These are phyloP conservation scores for Moesziomyces sp. DNA, from an alignment of 1,284 basidiomycete species.

Conservation along the genomic window DNA sequence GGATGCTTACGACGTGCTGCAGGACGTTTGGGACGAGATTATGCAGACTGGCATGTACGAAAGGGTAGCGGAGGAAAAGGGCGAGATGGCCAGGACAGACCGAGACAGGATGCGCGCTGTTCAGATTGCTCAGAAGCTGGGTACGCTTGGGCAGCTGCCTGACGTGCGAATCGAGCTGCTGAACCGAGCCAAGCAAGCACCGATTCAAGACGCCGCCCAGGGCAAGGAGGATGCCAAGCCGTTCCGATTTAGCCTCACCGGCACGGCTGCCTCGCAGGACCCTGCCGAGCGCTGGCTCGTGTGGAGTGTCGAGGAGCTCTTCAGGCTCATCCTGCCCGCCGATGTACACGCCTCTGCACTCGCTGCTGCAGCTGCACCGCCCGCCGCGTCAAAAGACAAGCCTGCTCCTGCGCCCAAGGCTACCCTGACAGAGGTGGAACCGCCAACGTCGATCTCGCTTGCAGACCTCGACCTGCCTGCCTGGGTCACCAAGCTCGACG, in stretches of 20 bases:
- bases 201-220: background rate
- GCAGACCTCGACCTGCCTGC: slow-evolving; percentile 65
- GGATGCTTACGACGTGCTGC: slow-evolving; percentile 48
- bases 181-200: slow-evolving; percentile 8
- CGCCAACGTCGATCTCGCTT: slow-evolving; percentile 44
- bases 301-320: slow-evolving; percentile 67
- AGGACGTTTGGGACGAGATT: slow-evolving; percentile 60
- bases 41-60: slow-evolving; percentile 28
- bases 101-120: slow-evolving; percentile 60
- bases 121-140: slow-evolving; percentile 61
- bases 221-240: slow-evolving; percentile 16
- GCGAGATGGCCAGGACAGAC: slow-evolving; percentile 22
- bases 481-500: slow-evolving; percentile 63
- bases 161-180: slow-evolving; percentile 36
- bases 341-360: slow-evolving; percentile 34
- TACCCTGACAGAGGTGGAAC: slow-evolving; percentile 9
- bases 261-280: slow-evolving; percentile 35
- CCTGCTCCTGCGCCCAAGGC: background rate
- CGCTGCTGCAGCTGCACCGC: slow-evolving; percentile 24
- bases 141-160: slow-evolving; percentile 51
- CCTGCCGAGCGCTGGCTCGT: slow-evolving; percentile 63
- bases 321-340: slow-evolving; percentile 44
- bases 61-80: slow-evolving; percentile 14
- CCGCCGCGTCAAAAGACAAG: background rate
- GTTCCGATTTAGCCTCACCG: slow-evolving; percentile 27